Base-by-base conservation (phyloP, 306 rosid genomes). In the Carpinus viminea region DNA sequence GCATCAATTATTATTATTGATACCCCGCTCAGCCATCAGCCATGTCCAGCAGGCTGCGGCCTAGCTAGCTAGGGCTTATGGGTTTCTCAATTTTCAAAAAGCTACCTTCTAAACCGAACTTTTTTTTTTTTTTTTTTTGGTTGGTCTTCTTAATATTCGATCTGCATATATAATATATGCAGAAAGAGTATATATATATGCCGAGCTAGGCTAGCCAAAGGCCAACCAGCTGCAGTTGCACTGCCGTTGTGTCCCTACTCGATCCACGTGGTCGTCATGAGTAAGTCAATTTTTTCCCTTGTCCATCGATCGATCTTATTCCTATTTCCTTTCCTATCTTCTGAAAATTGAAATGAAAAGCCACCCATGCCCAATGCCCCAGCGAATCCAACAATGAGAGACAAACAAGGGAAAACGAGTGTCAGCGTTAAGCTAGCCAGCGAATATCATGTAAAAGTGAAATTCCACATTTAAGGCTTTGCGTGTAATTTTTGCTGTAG, bases 301-400 rank as follows among this genome's bases (percentile, higher is more conserved):
- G 69, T 62, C 28, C 47, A 41, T 68, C 26, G 0, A 24, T 24
- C 26, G 26, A 24, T 24, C 45, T 11, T 8, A 38, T 8, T 31
- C 50, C 13, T 16, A 68, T 68, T 68, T 68, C 51, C 48, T 6
- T 68, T 68, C 51, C 48, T 6, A 43, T 15, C 72, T 70, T 62
- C 68, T 57, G 57, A 69, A 60, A 61, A 53, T 54, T 50, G 77
- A 74, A 71, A 76, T n/a, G 71, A 45, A 53, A 80, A 57, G 18
- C 31, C 60, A 43, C 45, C 50, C 55, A 20, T 20, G 59, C 69
- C 74, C 46, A 69, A 61, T 21, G 78, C 43, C 24, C 73, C 76
- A 55, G 72, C 70, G 79, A 84, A 80, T 76, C 87, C 80, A 84
- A 84, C 85, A 77, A 77, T 77, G 82, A 77, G 71, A 80, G 80